phyloP scores from a whole-genome alignment of 495 filamentous ascomycete species.

The Aspergillus sclerotiicarbonarius region DNA sequence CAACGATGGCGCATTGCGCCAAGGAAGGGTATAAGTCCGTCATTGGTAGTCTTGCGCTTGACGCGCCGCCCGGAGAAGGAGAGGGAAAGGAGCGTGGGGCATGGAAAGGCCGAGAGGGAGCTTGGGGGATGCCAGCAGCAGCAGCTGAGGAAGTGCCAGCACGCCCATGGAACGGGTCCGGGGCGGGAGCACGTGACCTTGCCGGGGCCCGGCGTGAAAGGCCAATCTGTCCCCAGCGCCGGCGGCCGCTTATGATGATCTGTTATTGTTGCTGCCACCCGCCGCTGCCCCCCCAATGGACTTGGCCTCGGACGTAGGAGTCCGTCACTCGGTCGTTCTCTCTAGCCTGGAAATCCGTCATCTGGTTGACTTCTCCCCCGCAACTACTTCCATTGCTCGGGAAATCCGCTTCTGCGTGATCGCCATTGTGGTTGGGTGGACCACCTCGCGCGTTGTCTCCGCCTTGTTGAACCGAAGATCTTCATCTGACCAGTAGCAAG shows the following conservation, averaged over 20 bases:
- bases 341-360: conserved; percentile 45
- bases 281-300: conserved; percentile 37
- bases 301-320: conserved; percentile 49
- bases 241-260: conserved; percentile 6
- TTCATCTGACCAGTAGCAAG: conserved; percentile 29
- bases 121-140: background rate
- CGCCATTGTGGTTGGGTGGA: conserved; percentile 51
- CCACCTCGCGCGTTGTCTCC: conserved; percentile 45
- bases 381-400: conserved; percentile 41
- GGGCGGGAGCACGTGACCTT: conserved; percentile 16
- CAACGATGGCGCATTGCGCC: conserved; percentile 81
- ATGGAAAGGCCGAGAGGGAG: background rate
- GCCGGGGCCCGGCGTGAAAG: conserved; percentile 11
- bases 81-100: conserved; percentile 1
- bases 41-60: conserved; percentile 54
- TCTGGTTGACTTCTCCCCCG: conserved; percentile 46
- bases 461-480: conserved; percentile 35
- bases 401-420: conserved; percentile 48
- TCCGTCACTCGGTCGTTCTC: conserved; percentile 48
- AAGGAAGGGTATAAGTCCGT: conserved; percentile 79
- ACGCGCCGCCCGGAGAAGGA: conserved; percentile 14
- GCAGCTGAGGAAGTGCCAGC: background rate
- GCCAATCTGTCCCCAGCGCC: conserved; percentile 26
- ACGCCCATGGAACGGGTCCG: conserved; percentile 8
- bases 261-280: background rate